phyloP scores from a whole-genome alignment of 2,329 filamentous ascomycete genomes.

The Colletotrichum navitas region DNA sequence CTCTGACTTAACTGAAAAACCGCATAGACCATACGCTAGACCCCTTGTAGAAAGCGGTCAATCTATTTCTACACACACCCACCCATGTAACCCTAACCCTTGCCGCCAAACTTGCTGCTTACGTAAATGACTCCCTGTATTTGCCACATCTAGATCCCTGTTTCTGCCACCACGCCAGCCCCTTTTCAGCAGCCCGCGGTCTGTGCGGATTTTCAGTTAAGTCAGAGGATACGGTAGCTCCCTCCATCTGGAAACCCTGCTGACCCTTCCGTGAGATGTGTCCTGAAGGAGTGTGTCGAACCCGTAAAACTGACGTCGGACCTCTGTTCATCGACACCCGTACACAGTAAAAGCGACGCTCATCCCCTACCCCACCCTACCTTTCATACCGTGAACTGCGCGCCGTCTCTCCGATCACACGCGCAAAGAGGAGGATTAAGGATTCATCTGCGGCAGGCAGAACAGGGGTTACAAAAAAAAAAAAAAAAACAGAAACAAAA shows the following conservation, averaged over 20 bases:
- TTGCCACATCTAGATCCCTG: no score
- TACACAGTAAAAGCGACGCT: slow-evolving; percentile 12
- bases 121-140: no score
- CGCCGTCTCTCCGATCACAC: not conserved
- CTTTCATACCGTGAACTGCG: not conserved
- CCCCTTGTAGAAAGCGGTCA: no score
- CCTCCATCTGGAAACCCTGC: not conserved
- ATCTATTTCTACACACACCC: no score
- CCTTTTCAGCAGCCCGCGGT: no score
- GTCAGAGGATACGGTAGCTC: no score
- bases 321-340: slow-evolving; percentile 8
- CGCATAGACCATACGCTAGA: no score
- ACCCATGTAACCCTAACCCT: no score
- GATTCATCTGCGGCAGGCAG: not conserved
- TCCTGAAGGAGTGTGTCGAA: not conserved
- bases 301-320: slow-evolving; percentile 29
- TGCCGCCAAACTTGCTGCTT: no score
- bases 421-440: not conserved
- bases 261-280: not conserved
- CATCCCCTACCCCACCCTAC: not conserved
- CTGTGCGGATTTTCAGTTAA: no score
- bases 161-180: no score
- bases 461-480: not conserved
- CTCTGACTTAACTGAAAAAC: no score
- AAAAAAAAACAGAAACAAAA: not conserved